Base-by-base conservation (phyloP, 176 grass and related monocot species). In the Tuctoria greenei region DNA sequence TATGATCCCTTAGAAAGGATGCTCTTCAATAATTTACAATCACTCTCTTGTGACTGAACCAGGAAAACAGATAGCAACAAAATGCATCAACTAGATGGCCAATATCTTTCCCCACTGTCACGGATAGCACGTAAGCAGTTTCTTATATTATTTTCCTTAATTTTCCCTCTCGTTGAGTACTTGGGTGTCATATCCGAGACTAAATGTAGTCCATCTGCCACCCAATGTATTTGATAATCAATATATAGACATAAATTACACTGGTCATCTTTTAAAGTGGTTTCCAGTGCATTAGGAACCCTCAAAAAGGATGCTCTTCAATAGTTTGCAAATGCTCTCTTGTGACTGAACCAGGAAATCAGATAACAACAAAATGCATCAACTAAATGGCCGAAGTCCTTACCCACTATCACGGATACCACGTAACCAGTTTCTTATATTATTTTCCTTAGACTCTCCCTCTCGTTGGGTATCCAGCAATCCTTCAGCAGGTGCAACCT, bases 341-440 rank as follows among this genome's bases (percentile, higher is more conserved):
- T 43, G 0, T 47, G 21, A 51, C 41, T 59, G 11, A 67, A 44
- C 24, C 21, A 75, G 47, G 8, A 21, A 54, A 54, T n/a, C 39
- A 27, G 9, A 72, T 10, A 44, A 31, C 7, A 5, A 76, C 12
- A 69, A 28, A 69, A 78, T 57, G 5, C 11, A 18, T 55, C 17
- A 57, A 38, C 1, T 44, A 66, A 64, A 61, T 66, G 4, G 64
- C 20, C 43, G 42, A 24, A 66, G 78, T 64, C 4, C 86, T 92
- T 92, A 94, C 95, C 91, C 95, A 70, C 95, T 98, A 79, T 98
- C 95, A 44, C 95, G 89, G 26, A 91, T 92, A 45, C 95, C 95
- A 11, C 93, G 93, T 78, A 98, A 82, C 95, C 95, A 98, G 47
- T 98, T 98, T 79, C 89, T 89, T 79, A 98, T 83, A 68, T 82